Percentiles rank a stretch among this genome's conserved stretches.
Evolutionary conservation across 306 rosid genomes (phyloP).

Genomic region (Fagus sylvatica): DNA sequence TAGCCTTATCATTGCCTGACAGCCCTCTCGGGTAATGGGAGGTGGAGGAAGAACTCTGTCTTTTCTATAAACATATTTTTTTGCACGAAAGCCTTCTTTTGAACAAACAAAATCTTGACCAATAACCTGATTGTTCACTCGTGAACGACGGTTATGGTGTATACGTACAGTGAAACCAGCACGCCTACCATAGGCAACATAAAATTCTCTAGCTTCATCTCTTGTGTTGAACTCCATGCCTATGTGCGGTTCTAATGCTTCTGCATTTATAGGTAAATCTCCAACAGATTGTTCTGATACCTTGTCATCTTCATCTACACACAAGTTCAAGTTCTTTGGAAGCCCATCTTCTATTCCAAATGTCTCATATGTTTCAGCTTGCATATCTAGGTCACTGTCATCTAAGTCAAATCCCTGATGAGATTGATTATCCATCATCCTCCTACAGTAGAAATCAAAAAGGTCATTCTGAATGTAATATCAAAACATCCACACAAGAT

Average conservation of each 20-base stretch:
- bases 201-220: conserved; percentile 76
- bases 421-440: conserved; percentile 48
- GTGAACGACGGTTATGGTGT: conserved; percentile 77
- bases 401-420: conserved; percentile 50
- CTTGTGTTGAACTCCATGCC: conserved; percentile 70
- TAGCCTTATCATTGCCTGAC: conserved; percentile 74
- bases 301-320: conserved; percentile 44
- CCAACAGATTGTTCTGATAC: conserved; percentile 40
- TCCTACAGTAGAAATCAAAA: conserved; percentile 29
- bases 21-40: conserved; percentile 69
- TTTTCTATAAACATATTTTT: conserved; percentile 65
- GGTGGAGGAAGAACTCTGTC: conserved; percentile 83
- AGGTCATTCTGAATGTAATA: conserved; percentile 14
- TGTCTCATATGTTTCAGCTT: conserved; percentile 41
- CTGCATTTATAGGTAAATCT: conserved; percentile 37
- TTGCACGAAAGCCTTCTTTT: conserved; percentile 75
- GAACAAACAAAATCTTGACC: conserved; percentile 86
- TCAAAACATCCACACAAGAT: conserved; percentile 3
- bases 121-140: conserved; percentile 67
- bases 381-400: conserved; percentile 55
- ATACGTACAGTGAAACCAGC: conserved; percentile 65
- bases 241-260: conserved; percentile 46
- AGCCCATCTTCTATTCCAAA: conserved; percentile 38
- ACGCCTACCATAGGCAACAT: conserved; percentile 60
- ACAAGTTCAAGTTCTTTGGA: conserved; percentile 36